A percentile compares a stretch with the other conserved stretches of the same genome.
Evolutionary conservation across 306 rosid species (phyloP).

Genomic region (Senna tora): DNA sequence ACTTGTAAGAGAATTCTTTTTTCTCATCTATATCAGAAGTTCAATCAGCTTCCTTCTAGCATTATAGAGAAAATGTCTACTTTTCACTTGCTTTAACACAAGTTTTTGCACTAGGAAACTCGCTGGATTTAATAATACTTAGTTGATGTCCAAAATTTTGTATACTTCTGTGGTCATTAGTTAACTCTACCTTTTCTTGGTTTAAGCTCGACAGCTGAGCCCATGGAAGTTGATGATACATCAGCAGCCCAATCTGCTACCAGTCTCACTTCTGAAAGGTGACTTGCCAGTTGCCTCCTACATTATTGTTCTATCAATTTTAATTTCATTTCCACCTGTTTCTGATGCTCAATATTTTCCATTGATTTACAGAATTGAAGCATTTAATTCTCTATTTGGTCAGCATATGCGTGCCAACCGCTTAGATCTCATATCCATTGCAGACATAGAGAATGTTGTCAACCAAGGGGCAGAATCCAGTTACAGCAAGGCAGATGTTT

Average conservation of each 20-base stretch:
- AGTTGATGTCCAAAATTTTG: constrained; percentile 18
- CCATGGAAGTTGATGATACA: constrained; percentile 77
- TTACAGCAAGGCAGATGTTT: constrained; percentile 65
- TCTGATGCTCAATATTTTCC: constrained; percentile 21
- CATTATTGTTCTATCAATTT: constrained; percentile 20
- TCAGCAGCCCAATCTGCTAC: constrained; percentile 54
- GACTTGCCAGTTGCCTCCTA: constrained; percentile 12
- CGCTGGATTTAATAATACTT: constrained; percentile 7
- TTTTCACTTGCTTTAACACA: background rate
- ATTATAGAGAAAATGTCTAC: background rate
- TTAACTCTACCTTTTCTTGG: background rate
- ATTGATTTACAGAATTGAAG: constrained; percentile 62
- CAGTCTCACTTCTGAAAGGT: constrained; percentile 78
- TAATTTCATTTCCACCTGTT: background rate
- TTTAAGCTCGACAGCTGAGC: constrained; percentile 58
- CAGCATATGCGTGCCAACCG: constrained; percentile 85
- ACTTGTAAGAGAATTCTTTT: background rate
- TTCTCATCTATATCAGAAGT: constrained; percentile 20
- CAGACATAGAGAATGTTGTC: constrained; percentile 64
- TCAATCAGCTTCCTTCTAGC: constrained; percentile 22
- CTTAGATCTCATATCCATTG: constrained; percentile 66
- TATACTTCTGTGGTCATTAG: constrained; percentile 30
- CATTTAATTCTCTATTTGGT: constrained; percentile 75
- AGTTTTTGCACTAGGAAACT: background rate
- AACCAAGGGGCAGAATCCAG: constrained; percentile 53